Evolutionary conservation across 176 grass and related monocot genomes (phyloP), one percentile per base, ranked within the genome.

Genomic region (Musa acuminata): DNA sequence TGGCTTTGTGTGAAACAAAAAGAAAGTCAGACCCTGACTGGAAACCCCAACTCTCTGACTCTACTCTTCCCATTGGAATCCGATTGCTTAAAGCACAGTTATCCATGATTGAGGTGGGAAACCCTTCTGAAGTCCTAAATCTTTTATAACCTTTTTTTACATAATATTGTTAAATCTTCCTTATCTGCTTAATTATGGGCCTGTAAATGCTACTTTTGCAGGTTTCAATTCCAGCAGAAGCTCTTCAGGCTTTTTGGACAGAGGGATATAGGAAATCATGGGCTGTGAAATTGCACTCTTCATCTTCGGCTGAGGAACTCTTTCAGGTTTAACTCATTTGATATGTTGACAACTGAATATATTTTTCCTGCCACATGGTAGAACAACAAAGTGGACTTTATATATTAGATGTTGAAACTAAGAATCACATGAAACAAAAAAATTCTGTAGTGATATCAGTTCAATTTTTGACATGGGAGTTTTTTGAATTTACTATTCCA

Each of bases 251-350:
- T 23, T 87, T 81, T 82, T 98, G 95, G 95, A 85, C 88, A 0
- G 86, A 98, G 75, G 78, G 58, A n/a, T 89, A 91, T 85, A 67
- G 90, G 64, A 98, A 93, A 85, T 89, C 90, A 21, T 98, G 95
- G 95, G 88, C 78, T 67, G 72, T 87, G 64, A 89, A 90, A 79
- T 87, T 98, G 73, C 81, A 82, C 71, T 93, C 81, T 66, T 70
- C 86, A 20, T 89, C 88, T 70, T 91, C 90, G 58, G 24, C 58
- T 3, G 82, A 82, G 71, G 87, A 93, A 75, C 51, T 90, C 11
- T 90, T 92, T 49, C 79, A 97, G 93, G 93, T 97, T 80, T 70
- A 27, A 69, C 78, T 65, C 55, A 20, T 55, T 50, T 13, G 1
- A 50, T 49, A 9, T 8, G 49, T 50, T 69, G 13, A 43, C 64